Base-by-base conservation (phyloP, 768 basidiomycete species). In the Termitomyces heimii region DNA sequence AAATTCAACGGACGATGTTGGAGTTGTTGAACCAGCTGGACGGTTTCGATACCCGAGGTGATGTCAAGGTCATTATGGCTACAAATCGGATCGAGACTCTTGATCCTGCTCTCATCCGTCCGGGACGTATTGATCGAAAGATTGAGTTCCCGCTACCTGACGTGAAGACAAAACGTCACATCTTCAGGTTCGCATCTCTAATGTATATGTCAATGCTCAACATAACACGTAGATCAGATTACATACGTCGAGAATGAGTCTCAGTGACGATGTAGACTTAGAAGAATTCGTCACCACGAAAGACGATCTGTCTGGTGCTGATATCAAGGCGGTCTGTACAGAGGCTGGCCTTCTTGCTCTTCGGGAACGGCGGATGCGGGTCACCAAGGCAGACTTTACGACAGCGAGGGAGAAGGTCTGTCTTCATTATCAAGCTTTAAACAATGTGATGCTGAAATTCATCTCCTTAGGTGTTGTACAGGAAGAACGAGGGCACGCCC, bases 31-130 rank as follows among this genome's bases (percentile, higher is more conserved):
- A 99, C 70, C 97, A 99, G 73, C 81, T 99, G 40, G 97, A 99
- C 65, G 97, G 97, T n/a, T 98, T 99, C 71, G 97, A 99, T 69
- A 94, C 94, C 5, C 86, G 95, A 55, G 96, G 96, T n/a, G 97
- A 98, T 68, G 95, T 99, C 57, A 99, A 98, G 74, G 96, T 99
- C 63, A 98, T 99, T 71, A 98, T 98, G 97, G 97, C 97, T 13
- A 99, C 97, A 5, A 99, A 99, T 76, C 87, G 82, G 74, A 99
- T 99, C 65, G 96, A 98, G 70, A 87, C 93, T 3, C 82, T 99
- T 29, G 97, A 99, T 72, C 97, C 97, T 54, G 97, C 97, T 18
- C 85, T 99, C 59, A 97, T 99, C 67, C 91, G 97, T 52, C 97
- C 97, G 5, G 97, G 97, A 47, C 93, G 97, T 66, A 98, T 99